Evolutionary conservation across 1,284 basidiomycete species (phyloP).

Genomic region (Mycocalia duriaeana): DNA sequence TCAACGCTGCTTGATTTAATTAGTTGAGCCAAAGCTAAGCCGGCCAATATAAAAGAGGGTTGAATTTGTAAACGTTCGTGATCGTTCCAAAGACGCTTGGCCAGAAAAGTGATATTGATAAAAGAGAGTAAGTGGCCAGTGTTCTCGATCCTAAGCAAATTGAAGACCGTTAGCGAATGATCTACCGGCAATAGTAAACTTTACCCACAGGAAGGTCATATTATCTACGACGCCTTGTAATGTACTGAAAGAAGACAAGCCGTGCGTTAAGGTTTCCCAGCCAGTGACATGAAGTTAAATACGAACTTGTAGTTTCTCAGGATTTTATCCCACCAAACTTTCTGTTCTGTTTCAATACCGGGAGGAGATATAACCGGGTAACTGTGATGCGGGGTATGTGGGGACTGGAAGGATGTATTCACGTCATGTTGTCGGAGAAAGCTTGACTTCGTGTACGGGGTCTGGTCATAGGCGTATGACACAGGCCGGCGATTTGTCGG

Average conservation of each 20-base stretch:
- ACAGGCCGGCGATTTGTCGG: slow-evolving; percentile 18
- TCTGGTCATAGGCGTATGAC: slow-evolving; percentile 16
- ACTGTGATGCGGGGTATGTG: slow-evolving; percentile 26
- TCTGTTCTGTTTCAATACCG: slow-evolving; percentile 40
- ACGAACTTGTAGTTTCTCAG: slow-evolving; percentile 43
- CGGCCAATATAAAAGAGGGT: slow-evolving; percentile 62
- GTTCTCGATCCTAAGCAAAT: slow-evolving; percentile 24
- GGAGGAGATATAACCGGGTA: slow-evolving; percentile 34
- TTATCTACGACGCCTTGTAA: slow-evolving; percentile 48
- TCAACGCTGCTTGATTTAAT: slow-evolving; percentile 70
- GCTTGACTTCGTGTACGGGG: slow-evolving; percentile 11
- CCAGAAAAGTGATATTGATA: slow-evolving; percentile 51
- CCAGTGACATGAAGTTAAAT: neutral
- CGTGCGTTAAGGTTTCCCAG: slow-evolving; percentile 6
- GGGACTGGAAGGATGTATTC: slow-evolving; percentile 27
- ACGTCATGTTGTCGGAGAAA: slow-evolving; percentile 32
- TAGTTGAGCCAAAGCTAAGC: slow-evolving; percentile 66
- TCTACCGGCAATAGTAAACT: too few relatives aligned
- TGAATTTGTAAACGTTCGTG: slow-evolving; percentile 52
- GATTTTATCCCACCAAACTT: slow-evolving; percentile 63
- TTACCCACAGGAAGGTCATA: slow-evolving; percentile 50
- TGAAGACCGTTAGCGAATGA: too few relatives aligned
- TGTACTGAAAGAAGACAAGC: slow-evolving; percentile 26
- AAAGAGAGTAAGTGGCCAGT: slow-evolving; percentile 59
- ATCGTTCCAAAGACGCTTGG: slow-evolving; percentile 47